phyloP scores from a whole-genome alignment of 306 rosid species.

The Ochetophila trinervis region DNA sequence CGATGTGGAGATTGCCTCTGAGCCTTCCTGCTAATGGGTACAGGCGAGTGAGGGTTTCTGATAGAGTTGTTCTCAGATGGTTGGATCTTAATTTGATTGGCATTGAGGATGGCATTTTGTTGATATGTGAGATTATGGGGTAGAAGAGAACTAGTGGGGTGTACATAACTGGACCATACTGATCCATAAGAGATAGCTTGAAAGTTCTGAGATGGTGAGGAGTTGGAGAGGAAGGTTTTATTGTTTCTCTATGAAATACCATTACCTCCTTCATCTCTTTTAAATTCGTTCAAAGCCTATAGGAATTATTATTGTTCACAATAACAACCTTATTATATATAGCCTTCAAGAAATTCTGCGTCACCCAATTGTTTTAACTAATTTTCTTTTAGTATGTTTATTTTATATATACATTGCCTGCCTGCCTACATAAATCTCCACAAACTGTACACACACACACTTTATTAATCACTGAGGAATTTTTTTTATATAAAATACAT shows the following conservation, averaged over 20 bases:
- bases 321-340: too few species aligned
- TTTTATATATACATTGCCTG: too few species aligned
- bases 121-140: background rate
- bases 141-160: constrained; percentile 22
- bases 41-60: background rate
- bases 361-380: too few species aligned
- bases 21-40: constrained; percentile 24
- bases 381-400: too few species aligned
- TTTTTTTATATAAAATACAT: too few species aligned
- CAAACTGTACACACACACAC: too few species aligned
- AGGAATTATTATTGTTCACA: too few species aligned
- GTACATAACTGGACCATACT: constrained; percentile 12
- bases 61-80: constrained; percentile 9
- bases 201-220: constrained; percentile 3
- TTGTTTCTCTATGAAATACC: constrained; percentile 4
- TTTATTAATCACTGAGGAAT: too few species aligned
- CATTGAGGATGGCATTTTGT: too few species aligned
- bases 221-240: constrained; percentile 24
- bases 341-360: too few species aligned
- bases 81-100: background rate
- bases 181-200: constrained; percentile 25
- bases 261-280: constrained; percentile 17
- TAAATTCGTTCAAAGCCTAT: too few species aligned
- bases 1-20: background rate
- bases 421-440: too few species aligned